Evolutionary conservation across 1,139 yeast genomes (phyloP).

Genomic region (Suhomyces kunorum): DNA sequence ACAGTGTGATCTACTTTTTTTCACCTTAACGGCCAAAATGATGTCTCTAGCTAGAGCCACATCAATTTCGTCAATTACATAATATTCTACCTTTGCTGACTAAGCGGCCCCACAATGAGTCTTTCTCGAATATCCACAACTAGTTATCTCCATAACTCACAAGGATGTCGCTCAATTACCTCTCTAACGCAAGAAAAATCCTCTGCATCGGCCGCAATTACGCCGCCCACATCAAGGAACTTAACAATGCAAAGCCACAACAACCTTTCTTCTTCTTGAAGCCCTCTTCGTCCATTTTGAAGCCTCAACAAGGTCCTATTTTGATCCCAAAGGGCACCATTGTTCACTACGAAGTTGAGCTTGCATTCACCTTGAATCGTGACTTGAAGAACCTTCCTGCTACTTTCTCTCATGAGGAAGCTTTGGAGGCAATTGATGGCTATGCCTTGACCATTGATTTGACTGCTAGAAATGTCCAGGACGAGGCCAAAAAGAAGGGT

Average conservation of each 20-base stretch:
- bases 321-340: conserved; percentile 77
- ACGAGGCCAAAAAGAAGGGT: conserved; percentile 91
- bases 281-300: conserved; percentile 69
- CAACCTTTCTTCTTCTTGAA: conserved; percentile 91
- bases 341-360: conserved; percentile 92
- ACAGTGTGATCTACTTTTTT: no score
- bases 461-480: conserved; percentile 95
- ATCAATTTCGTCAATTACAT: no score
- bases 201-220: conserved; percentile 96
- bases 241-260: conserved; percentile 75
- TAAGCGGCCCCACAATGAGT: conserved; percentile 1
- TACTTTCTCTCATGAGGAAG: conserved; percentile 62
- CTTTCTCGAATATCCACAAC: not conserved
- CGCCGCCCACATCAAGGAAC: conserved; percentile 89
- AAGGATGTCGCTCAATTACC: conserved; percentile 57
- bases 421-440: conserved; percentile 76
- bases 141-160: not conserved
- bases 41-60: no score
- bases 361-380: conserved; percentile 74
- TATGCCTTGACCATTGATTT: conserved; percentile 88
- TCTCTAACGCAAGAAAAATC: conserved; percentile 72
- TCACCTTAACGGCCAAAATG: no score
- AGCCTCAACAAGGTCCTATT: conserved; percentile 71
- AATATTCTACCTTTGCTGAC: no score
- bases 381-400: conserved; percentile 63